Evolutionary conservation across 2,329 filamentous ascomycete genomes (phyloP), one percentile per base, ranked within the genome.

Genomic region (Raffaelea albimanens): DNA sequence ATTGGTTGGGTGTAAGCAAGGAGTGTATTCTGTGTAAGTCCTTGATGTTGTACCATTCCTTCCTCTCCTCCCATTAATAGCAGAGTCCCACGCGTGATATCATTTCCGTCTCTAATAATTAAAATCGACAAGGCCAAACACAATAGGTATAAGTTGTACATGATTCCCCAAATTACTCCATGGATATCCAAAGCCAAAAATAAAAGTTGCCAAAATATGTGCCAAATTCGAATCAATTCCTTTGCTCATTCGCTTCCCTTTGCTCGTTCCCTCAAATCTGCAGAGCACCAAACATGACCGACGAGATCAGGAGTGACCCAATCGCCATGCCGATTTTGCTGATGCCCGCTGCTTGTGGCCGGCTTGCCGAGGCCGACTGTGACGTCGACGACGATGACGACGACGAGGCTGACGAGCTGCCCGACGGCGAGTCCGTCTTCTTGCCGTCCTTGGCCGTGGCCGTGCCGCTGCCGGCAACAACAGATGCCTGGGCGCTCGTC

Each of bases 221-320:
- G n/a, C n/a, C n/a, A n/a, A n/a, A n/a, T n/a, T n/a, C n/a, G n/a
- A n/a, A n/a, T n/a, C n/a, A n/a, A n/a, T n/a, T n/a, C n/a, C n/a
- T n/a, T n/a, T n/a, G n/a, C n/a, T n/a, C n/a, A 29, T 29, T 29
- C 23, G 16, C 41, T 18, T 20, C 8, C 41, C 31, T 25, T 21
- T 23, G 23, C 33, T 29, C 11, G 20, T 13, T 43, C 41, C 3
- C 10, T 47, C 25, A 47, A 20, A 47, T 42, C 40, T 47, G 45
- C 29, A 33, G 45, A 4, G 29, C 45, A 11, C 45, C 45, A 29
- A 47, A 47, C 5, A 22, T 21, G 4, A 31, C 29, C 11, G 40
- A 39, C 33, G 45, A 47, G 31, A 47, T 23, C 19, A 47, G 40
- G 14, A 47, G 16, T 11, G 22, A 20, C n/a, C 45, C 40, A 18